phyloP scores from a whole-genome alignment of 805 yeast genomes.

The Wickerhamomyces kurtzmanii region DNA sequence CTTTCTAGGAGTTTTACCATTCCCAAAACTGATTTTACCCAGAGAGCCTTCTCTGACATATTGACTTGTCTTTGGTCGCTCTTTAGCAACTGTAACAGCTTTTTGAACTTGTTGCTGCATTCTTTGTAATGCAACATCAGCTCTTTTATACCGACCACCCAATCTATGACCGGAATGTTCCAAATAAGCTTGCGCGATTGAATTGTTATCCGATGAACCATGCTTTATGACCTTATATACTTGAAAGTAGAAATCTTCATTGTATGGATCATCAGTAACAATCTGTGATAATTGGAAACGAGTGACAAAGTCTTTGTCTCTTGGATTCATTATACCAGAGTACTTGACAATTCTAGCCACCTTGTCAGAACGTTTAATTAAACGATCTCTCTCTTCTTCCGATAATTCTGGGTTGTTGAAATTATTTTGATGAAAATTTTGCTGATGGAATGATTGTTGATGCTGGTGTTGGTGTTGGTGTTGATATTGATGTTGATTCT shows the following conservation, averaged over 20 bases:
- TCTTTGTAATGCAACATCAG: constrained; percentile 87
- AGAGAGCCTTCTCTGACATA: constrained; percentile 77
- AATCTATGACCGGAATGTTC: constrained; percentile 87
- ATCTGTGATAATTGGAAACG: constrained; percentile 91
- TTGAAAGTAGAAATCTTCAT: constrained; percentile 94
- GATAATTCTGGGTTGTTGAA: constrained; percentile 35
- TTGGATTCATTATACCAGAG: constrained; percentile 94
- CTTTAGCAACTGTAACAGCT: constrained; percentile 93
- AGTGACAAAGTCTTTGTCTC: constrained; percentile 92
- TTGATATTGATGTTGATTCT: constrained; percentile 6
- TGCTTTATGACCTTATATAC: constrained; percentile 72
- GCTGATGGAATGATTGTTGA: constrained; percentile 19
- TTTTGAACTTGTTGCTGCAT: constrained; percentile 97
- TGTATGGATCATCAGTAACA: constrained; percentile 94
- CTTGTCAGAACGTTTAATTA: constrained; percentile 61
- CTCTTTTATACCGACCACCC: constrained; percentile 77
- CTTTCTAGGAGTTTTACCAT: constrained; percentile 81
- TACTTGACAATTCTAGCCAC: constrained; percentile 67
- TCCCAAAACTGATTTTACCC: constrained; percentile 77
- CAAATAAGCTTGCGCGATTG: constrained; percentile 87
- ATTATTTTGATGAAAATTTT: constrained; percentile 17
- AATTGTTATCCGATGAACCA: constrained; percentile 46
- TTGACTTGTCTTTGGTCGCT: constrained; percentile 59
- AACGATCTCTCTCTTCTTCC: constrained; percentile 65
- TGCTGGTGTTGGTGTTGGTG: constrained; percentile 15